Percentiles rank a stretch among this genome's conserved stretches.
These are phyloP conservation scores for Trichoderma koningiopsis DNA, from an alignment of 2,329 filamentous ascomycete species.

Conservation along the genomic window DNA sequence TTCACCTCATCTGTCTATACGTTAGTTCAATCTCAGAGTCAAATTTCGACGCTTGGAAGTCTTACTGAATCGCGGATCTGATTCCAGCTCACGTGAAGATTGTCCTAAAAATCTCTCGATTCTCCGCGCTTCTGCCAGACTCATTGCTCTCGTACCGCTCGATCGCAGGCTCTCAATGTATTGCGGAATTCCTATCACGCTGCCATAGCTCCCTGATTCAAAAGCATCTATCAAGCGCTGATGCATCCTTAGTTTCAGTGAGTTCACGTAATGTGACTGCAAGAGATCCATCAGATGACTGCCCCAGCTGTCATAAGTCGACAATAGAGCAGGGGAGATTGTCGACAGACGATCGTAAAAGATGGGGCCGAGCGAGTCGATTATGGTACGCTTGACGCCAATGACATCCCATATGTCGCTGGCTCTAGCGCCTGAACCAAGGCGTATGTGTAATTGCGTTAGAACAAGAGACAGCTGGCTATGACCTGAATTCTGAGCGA, in stretches of 20 bases:
- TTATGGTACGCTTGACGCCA: constrained; percentile 59
- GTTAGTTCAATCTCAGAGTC: constrained; percentile 25
- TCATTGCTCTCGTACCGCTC: constrained; percentile 57
- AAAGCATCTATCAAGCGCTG: constrained; percentile 50
- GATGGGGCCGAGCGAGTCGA: constrained; percentile 57
- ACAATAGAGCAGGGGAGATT: constrained; percentile 48
- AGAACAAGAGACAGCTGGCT: constrained; percentile 52
- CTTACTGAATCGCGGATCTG: constrained; percentile 52
- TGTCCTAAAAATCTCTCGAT: constrained; percentile 48
- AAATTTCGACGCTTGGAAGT: background rate
- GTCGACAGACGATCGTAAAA: constrained; percentile 59
- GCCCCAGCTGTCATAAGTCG: constrained; percentile 38
- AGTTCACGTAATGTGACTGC: constrained; percentile 49
- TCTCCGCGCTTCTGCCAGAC: constrained; percentile 54
- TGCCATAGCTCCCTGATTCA: constrained; percentile 53
- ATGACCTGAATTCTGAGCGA: constrained; percentile 49
- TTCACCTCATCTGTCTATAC: constrained; percentile 43
- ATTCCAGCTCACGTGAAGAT: constrained; percentile 45
- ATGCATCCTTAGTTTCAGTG: constrained; percentile 51
- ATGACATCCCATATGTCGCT: constrained; percentile 53
- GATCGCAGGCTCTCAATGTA: constrained; percentile 48
- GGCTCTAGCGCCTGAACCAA: constrained; percentile 53
- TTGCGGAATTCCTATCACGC: constrained; percentile 50
- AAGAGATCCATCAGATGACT: constrained; percentile 47
- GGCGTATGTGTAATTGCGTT: constrained; percentile 52